Evolutionary conservation across 495 filamentous ascomycete genomes (phyloP).

Genomic region (Annulohypoxylon stygium): DNA sequence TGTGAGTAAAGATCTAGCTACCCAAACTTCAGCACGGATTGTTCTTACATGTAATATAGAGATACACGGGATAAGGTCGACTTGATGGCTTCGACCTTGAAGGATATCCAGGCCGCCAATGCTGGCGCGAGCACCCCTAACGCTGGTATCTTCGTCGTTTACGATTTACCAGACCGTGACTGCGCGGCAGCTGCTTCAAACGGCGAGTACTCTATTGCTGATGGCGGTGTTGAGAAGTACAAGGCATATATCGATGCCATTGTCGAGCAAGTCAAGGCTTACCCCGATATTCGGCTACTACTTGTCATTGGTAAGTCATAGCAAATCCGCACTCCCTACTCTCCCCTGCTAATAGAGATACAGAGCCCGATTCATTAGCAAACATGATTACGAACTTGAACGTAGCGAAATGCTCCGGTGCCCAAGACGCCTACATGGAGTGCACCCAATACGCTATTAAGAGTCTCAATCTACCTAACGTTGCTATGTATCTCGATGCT

Average conservation of each 20-base stretch:
- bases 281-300: conserved; percentile 54
- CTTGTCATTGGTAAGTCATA: conserved; percentile 43
- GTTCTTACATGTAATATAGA: conserved; percentile 43
- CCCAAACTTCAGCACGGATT: not conserved
- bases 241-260: conserved; percentile 71
- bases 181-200: conserved; percentile 73
- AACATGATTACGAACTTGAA: conserved; percentile 76
- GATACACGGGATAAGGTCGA: conserved; percentile 64
- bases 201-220: conserved; percentile 66
- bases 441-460: conserved; percentile 72
- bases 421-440: conserved; percentile 68
- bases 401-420: conserved; percentile 69
- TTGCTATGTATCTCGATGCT: conserved; percentile 78
- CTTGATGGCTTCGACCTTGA: conserved; percentile 61
- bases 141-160: conserved; percentile 64
- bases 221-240: conserved; percentile 69
- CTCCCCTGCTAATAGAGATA: conserved; percentile 25
- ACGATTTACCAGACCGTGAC: conserved; percentile 74
- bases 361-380: conserved; percentile 73
- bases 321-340: not conserved
- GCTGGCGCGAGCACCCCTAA: conserved; percentile 56
- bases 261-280: conserved; percentile 39
- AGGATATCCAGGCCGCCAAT: conserved; percentile 63
- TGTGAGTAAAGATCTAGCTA: conserved; percentile 56
- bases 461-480: conserved; percentile 71